Conservation (phyloP, 2,329 filamentous ascomycete species). For the Ophiostoma himal-ulmi region DNA sequence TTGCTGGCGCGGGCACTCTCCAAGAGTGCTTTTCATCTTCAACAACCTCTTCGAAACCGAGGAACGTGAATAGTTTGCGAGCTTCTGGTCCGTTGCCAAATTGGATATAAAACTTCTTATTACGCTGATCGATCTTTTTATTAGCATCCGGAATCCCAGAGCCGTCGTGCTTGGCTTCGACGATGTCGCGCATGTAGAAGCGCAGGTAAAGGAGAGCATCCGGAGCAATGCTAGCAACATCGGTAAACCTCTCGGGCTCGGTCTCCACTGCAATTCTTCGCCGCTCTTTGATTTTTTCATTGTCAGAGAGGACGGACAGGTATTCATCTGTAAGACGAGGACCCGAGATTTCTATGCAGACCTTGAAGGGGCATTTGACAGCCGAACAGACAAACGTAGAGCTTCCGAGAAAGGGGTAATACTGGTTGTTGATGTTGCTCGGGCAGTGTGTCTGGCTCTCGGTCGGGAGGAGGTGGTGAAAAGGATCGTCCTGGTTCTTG, state of each 20-base stretch:
- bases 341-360: constrained; percentile 45
- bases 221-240: constrained; percentile 37
- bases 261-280: constrained; percentile 37
- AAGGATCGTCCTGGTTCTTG: constrained; percentile 23
- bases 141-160: constrained; percentile 27
- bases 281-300: constrained; percentile 39
- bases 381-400: constrained; percentile 41
- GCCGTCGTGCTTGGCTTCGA: constrained; percentile 35
- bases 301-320: constrained; percentile 42
- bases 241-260: constrained; percentile 46
- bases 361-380: constrained; percentile 37
- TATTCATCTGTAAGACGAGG: constrained; percentile 43
- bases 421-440: constrained; percentile 30
- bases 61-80: constrained; percentile 42
- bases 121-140: constrained; percentile 47
- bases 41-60: constrained; percentile 45
- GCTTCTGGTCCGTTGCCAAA: constrained; percentile 44
- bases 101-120: constrained; percentile 51
- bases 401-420: constrained; percentile 37
- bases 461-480: constrained; percentile 30
- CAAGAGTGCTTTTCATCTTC: constrained; percentile 35
- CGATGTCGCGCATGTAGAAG: constrained; percentile 48
- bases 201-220: constrained; percentile 44
- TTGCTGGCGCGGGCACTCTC: constrained; percentile 35
- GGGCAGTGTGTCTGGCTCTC: constrained; percentile 6